phyloP scores from a whole-genome alignment of 768 basidiomycete genomes.

The Hypholoma sublateritium region DNA sequence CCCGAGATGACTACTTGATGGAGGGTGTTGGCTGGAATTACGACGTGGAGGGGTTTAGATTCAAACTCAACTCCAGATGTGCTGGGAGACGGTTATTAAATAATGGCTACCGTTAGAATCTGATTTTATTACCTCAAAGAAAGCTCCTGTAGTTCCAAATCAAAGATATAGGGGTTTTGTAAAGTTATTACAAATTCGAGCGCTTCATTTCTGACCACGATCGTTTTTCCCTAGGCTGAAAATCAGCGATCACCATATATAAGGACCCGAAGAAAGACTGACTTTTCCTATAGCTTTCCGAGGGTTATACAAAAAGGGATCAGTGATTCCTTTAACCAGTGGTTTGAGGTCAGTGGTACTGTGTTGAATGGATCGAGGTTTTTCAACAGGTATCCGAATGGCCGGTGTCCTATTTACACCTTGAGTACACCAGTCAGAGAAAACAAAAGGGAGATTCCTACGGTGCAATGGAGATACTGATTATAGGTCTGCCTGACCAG shows the following conservation, averaged over 20 bases:
- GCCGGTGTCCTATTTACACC: conserved; percentile 57
- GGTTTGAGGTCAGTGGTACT: conserved; percentile 40
- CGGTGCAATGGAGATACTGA: conserved; percentile 79
- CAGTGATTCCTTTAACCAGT: conserved; percentile 57
- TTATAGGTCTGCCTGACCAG: conserved; percentile 82
- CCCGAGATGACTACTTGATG: conserved; percentile 75
- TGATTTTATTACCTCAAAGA: conserved; percentile 63
- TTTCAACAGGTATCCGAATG: conserved; percentile 72
- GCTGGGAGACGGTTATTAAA: conserved; percentile 39
- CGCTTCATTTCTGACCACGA: conserved; percentile 80
- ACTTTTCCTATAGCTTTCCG: conserved; percentile 66
- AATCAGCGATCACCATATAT: conserved; percentile 1
- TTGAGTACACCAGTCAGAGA: neutral
- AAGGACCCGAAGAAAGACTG: conserved; percentile 11
- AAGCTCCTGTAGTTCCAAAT: conserved; percentile 82
- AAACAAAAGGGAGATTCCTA: conserved; percentile 34
- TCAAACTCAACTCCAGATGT: conserved; percentile 81
- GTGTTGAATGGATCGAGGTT: conserved; percentile 56
- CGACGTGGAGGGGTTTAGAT: conserved; percentile 58
- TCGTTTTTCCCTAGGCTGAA: conserved; percentile 45
- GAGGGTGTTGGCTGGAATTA: conserved; percentile 72
- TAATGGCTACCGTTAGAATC: neutral
- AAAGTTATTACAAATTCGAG: conserved; percentile 82
- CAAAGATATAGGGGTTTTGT: conserved; percentile 92
- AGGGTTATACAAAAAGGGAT: conserved; percentile 94